phyloP scores from a whole-genome alignment of 192 early-diverging fungal species.

The Coemansia guatemalensis region DNA sequence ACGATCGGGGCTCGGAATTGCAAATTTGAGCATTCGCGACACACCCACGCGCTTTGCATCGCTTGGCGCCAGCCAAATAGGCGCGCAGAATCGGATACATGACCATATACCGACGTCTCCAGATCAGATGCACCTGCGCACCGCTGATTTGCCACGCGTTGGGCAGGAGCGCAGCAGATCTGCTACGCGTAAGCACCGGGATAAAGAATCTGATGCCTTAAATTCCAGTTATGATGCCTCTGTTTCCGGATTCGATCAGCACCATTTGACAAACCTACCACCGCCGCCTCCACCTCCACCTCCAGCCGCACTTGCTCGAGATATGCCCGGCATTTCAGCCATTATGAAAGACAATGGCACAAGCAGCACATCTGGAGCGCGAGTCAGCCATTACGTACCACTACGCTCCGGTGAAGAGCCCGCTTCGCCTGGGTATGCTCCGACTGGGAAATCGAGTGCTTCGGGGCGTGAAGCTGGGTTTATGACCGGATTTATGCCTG shows the following conservation, averaged over 20 bases:
- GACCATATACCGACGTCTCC: too few relatives aligned
- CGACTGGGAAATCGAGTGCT: too few relatives aligned
- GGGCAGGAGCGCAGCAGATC: too few relatives aligned
- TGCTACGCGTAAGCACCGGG: too few relatives aligned
- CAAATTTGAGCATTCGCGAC: slow-evolving; percentile 11
- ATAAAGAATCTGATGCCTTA: too few relatives aligned
- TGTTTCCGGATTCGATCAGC: too few relatives aligned
- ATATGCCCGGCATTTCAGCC: neutral
- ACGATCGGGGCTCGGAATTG: slow-evolving; percentile 23
- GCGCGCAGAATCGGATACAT: neutral
- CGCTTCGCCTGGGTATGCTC: too few relatives aligned
- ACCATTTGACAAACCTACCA: neutral
- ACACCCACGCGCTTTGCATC: slow-evolving; percentile 14
- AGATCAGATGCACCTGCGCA: slow-evolving; percentile 1
- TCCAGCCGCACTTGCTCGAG: neutral
- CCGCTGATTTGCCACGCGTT: neutral
- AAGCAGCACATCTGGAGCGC: neutral
- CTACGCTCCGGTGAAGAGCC: slow-evolving; percentile 3
- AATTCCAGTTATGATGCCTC: too few relatives aligned
- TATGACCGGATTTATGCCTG: slow-evolving; percentile 15
- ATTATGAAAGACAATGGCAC: neutral
- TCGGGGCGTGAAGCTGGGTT: neutral
- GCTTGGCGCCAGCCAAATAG: slow-evolving; percentile 6
- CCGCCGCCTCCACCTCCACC: slow-evolving; percentile 15
- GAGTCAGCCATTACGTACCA: slow-evolving; percentile 14